Evolutionary conservation across 1,284 basidiomycete species (phyloP).

Genomic region (Grifola frondosa): DNA sequence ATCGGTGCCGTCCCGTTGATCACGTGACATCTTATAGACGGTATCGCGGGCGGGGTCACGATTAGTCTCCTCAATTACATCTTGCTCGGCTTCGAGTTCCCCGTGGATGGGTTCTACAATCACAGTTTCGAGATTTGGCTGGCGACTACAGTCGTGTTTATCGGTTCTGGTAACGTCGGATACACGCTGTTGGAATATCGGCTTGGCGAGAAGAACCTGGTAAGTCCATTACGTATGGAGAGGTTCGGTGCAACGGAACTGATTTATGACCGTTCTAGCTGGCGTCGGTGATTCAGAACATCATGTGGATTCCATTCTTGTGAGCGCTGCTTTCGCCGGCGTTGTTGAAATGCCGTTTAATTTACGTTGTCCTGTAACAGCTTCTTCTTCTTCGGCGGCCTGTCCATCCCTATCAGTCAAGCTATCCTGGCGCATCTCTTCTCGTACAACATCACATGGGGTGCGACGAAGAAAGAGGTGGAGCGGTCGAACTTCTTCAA

Average conservation of each 20-base stretch:
- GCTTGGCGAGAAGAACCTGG: conserved; percentile 37
- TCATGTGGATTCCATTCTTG: conserved; percentile 51
- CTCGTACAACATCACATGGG: conserved; percentile 58
- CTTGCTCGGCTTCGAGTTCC: conserved; percentile 46
- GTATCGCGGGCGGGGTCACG: conserved; percentile 40
- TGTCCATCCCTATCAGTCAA: conserved; percentile 46
- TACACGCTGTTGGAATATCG: conserved; percentile 51
- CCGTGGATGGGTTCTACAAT: conserved; percentile 46
- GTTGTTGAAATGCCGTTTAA: not conserved
- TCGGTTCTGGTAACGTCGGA: conserved; percentile 46
- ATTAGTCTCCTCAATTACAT: conserved; percentile 42
- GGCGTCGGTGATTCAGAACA: conserved; percentile 38
- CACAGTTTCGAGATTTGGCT: conserved; percentile 47
- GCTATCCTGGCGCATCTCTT: conserved; percentile 53
- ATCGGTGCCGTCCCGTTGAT: not conserved
- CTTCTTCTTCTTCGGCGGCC: conserved; percentile 57
- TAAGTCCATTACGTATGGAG: conserved; percentile 14
- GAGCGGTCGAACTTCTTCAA: conserved; percentile 59
- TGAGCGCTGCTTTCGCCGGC: conserved; percentile 23
- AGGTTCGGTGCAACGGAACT: too few species aligned
- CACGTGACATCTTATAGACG: conserved; percentile 26
- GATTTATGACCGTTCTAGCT: conserved; percentile 20
- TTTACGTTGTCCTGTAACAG: conserved; percentile 30
- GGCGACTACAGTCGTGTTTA: conserved; percentile 52
- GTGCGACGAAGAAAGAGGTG: conserved; percentile 47